Base-by-base conservation (phyloP, 2,329 filamentous ascomycete species). In the Paramyrothecium sp. region DNA sequence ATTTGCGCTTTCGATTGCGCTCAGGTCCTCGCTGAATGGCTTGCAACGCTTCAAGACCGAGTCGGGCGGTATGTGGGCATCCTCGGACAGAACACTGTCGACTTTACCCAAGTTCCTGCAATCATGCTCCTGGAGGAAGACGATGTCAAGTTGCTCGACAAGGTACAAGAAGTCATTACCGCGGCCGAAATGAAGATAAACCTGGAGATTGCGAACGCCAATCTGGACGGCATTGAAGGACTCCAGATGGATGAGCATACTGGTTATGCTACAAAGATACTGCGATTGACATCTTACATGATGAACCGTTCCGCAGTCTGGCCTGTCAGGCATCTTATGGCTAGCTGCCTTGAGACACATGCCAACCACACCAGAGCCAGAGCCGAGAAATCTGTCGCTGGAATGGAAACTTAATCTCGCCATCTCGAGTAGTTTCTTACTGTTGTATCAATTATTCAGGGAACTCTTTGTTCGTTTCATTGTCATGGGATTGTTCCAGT, bases 1-100 rank as follows among this genome's bases (percentile, higher is more conserved):
- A 88, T 98, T 80, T 97, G 94, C 72, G 88, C 90, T 5, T 96
- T 97, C 67, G 94, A 98, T 69, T 98, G 94, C 68, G 90, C 91
- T 2, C 93, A 97, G 69, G 92, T 98, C 1, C 83, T 99, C 33
- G 92, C 92, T 1, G 94, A 98, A 73, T 99, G 94, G 94, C 85
- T 95, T 46, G 90, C 91, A 5, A 95, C 92, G 1, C 85, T 98
- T 3, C 95, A 99, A 72, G 93, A 97, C 68, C 89, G 95, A 10
- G 90, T 97, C n/a, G 94, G 94, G 0, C 87, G 87, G 4, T 96
- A 95, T 66, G 74, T 98, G 7, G 94, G 94, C 4, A 86, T 97
- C 7, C 82, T 98, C 2, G 94, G 94, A 13, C 88, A 89, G 58
- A 90, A 96, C 61, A 83, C 89, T 0, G 85, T 95, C 34, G 92